Conservation (phyloP, 306 rosid genomes). For the Ormosia emarginata region DNA sequence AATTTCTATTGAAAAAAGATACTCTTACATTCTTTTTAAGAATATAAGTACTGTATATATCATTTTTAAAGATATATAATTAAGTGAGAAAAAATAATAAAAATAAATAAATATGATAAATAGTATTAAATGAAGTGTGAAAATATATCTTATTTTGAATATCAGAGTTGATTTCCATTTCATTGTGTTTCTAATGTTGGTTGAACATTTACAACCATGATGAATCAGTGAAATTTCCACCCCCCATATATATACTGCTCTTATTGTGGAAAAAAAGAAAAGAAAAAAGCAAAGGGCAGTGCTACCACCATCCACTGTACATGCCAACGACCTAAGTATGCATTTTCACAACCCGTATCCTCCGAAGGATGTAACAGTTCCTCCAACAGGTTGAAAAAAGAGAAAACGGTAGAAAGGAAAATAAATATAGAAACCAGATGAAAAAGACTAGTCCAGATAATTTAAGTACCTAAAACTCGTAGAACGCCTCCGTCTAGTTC, state of each 20-base stretch:
- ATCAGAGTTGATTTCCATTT: no score
- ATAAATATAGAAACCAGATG: constrained; percentile 44
- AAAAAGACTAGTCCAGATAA: constrained; percentile 40
- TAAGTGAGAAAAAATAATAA: no score
- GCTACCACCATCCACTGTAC: constrained; percentile 79
- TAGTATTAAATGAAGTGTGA: no score
- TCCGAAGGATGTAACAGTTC: constrained; percentile 59
- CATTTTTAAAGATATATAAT: no score
- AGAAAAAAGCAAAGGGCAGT: constrained; percentile 33
- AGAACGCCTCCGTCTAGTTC: constrained; percentile 49
- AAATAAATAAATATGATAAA: no score
- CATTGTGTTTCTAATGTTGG: constrained; percentile 46
- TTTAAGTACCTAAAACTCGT: constrained; percentile 43
- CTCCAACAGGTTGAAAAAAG: constrained; percentile 60
- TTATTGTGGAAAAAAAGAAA: constrained; percentile 46
- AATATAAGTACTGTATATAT: no score
- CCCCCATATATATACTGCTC: constrained; percentile 62
- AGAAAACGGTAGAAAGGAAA: constrained; percentile 18
- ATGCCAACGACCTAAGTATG: constrained; percentile 76
- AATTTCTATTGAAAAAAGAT: no score
- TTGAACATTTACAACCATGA: constrained; percentile 40
- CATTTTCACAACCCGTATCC: constrained; percentile 62
- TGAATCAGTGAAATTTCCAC: constrained; percentile 44
- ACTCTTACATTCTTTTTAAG: no score
- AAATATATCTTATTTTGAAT: no score